Percentiles rank a stretch among this genome's conserved stretches.
These are phyloP conservation scores for Tricholoma matsutake DNA, from an alignment of 768 basidiomycete species.

Conservation along the genomic window DNA sequence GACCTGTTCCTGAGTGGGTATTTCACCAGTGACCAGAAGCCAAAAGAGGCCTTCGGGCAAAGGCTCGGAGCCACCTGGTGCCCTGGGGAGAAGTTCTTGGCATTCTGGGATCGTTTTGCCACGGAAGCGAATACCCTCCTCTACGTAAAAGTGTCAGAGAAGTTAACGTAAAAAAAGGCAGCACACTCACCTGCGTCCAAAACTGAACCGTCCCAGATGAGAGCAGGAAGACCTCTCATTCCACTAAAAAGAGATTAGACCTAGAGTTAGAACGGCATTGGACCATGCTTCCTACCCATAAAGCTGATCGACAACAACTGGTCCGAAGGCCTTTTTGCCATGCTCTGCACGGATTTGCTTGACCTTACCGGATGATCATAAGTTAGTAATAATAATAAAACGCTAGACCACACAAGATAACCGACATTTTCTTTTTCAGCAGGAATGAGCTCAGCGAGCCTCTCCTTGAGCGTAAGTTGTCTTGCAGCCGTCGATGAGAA, in stretches of 20 bases:
- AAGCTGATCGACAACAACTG: constrained; percentile 86
- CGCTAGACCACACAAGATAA: constrained; percentile 2
- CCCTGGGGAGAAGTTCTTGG: constrained; percentile 84
- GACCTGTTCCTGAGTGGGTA: constrained; percentile 90
- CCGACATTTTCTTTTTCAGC: constrained; percentile 72
- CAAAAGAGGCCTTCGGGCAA: constrained; percentile 95
- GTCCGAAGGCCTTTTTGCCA: constrained; percentile 92
- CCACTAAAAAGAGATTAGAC: constrained; percentile 45
- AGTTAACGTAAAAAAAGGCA: neutral
- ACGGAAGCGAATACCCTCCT: constrained; percentile 98
- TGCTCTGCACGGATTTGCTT: constrained; percentile 81
- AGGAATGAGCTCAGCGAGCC: constrained; percentile 91
- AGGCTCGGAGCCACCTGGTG: constrained; percentile 83
- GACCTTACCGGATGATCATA: constrained; percentile 63
- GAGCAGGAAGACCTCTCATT: constrained; percentile 86
- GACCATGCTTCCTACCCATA: constrained; percentile 58
- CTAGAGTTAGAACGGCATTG: neutral
- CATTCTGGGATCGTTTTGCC: constrained; percentile 93
- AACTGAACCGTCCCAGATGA: constrained; percentile 99
- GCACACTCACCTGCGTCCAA: constrained; percentile 75
- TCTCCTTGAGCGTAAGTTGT: constrained; percentile 83
- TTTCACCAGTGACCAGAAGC: constrained; percentile 92
- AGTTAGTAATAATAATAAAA: constrained; percentile 2
- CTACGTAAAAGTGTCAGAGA: constrained; percentile 32
- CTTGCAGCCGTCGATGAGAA: constrained; percentile 66